Conservation (phyloP, 164 flowering plant species). For the Buxus sempervirens region DNA sequence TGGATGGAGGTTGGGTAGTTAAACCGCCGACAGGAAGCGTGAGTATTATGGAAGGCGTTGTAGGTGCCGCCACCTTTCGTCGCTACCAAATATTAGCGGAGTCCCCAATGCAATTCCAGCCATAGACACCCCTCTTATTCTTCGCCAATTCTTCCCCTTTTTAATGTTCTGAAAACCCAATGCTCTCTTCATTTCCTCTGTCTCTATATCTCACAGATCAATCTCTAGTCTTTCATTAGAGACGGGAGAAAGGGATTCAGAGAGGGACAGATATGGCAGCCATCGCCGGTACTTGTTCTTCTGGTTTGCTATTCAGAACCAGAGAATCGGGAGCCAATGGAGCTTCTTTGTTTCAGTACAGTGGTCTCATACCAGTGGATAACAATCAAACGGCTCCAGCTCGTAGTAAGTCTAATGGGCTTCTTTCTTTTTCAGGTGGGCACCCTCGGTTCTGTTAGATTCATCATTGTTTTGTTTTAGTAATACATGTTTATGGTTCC, state of each 20-base stretch:
- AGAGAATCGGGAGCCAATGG: constrained; percentile 27
- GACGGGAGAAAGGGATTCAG: neutral
- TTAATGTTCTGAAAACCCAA: neutral
- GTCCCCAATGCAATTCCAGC: constrained; percentile 13
- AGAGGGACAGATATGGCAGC: constrained; percentile 20
- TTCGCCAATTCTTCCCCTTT: constrained; percentile 21
- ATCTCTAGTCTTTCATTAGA: neutral
- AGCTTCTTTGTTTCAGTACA: constrained; percentile 29
- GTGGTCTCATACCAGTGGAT: constrained; percentile 40
- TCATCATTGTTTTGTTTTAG: neutral
- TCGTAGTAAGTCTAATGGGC: constrained; percentile 23
- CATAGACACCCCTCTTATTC: constrained; percentile 19
- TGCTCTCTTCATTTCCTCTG: neutral
- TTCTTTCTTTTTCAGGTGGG: constrained; percentile 24
- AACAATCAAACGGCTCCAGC: constrained; percentile 13
- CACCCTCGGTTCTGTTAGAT: neutral
- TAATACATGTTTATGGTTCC: neutral
- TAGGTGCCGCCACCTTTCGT: constrained; percentile 8
- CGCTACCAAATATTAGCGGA: constrained; percentile 11
- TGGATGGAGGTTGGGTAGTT: constrained; percentile 2
- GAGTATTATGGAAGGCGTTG: constrained; percentile 1
- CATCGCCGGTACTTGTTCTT: constrained; percentile 28
- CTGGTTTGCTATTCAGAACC: constrained; percentile 20
- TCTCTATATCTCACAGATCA: neutral
- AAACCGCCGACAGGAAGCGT: constrained; percentile 6